These are phyloP conservation scores for Phaeolepiota aurea DNA, from an alignment of 768 basidiomycete genomes.

Conservation along the genomic window DNA sequence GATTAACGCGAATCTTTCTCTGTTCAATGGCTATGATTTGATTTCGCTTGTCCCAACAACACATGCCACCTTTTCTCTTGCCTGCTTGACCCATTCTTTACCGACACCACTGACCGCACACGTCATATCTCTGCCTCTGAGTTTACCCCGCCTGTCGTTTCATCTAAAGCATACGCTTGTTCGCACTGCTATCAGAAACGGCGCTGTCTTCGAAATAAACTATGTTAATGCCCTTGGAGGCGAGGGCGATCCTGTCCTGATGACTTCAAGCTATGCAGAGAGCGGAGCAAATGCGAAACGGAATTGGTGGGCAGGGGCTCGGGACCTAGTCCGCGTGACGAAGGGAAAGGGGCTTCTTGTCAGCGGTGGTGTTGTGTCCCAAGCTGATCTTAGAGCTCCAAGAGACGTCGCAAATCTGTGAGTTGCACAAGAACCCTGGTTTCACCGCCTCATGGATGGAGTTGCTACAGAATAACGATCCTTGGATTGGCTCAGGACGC, in stretches of 20 bases:
- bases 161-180: constrained; percentile 79
- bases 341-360: constrained; percentile 73
- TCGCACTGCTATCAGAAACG: constrained; percentile 73
- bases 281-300: constrained; percentile 50
- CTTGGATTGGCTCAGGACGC: constrained; percentile 63
- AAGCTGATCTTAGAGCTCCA: constrained; percentile 61
- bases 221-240: constrained; percentile 71
- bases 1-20: constrained; percentile 61
- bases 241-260: constrained; percentile 38
- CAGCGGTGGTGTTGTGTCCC: constrained; percentile 55
- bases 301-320: constrained; percentile 79
- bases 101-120: constrained; percentile 75
- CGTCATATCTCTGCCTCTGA: constrained; percentile 73
- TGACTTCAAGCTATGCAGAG: constrained; percentile 41
- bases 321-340: constrained; percentile 72
- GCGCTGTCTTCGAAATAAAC: constrained; percentile 74
- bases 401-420: constrained; percentile 73
- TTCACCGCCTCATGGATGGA: not conserved
- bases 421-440: constrained; percentile 14
- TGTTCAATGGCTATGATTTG: constrained; percentile 66
- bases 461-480: constrained; percentile 47
- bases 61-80: constrained; percentile 60
- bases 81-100: constrained; percentile 71
- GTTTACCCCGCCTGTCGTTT: constrained; percentile 70
- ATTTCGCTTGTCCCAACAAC: constrained; percentile 73